Percentiles rank a stretch among this genome's conserved stretches.
Evolutionary conservation across 164 flowering plant species (phyloP).

Genomic region (Nelumbo lutea): DNA sequence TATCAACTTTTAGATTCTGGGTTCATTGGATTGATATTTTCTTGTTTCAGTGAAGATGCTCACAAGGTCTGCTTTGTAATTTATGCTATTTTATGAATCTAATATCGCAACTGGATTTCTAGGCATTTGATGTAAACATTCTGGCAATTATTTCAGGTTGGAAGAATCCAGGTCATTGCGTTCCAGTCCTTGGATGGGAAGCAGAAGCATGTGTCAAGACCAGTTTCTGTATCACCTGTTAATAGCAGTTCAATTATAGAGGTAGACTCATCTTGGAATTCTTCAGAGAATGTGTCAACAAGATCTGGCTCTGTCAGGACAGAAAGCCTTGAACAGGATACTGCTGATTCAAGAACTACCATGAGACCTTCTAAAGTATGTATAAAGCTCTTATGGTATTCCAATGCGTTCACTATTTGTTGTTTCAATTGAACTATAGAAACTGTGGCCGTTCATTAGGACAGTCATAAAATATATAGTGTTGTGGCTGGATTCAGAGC

Average conservation of each 20-base stretch:
- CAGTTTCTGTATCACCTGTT: conserved; percentile 47
- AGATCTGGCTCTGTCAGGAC: conserved; percentile 36
- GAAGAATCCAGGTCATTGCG: conserved; percentile 95
- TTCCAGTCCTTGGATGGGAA: conserved; percentile 96
- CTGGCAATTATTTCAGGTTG: conserved; percentile 48
- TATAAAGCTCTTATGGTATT: background rate
- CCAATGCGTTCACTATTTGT: background rate
- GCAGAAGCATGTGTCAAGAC: conserved; percentile 42
- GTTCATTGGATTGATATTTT: conserved; percentile 94
- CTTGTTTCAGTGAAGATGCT: conserved; percentile 94
- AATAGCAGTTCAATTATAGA: conserved; percentile 50
- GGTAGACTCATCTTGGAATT: conserved; percentile 63
- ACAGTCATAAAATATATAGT: background rate
- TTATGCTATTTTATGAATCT: background rate
- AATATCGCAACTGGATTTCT: background rate
- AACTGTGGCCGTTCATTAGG: background rate
- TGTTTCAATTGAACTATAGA: background rate
- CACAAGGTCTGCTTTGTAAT: conserved; percentile 53
- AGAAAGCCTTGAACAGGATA: conserved; percentile 53
- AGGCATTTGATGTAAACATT: background rate
- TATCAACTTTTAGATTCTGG: conserved; percentile 98
- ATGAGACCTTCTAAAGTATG: conserved; percentile 46
- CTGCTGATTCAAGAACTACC: conserved; percentile 56
- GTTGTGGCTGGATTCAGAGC: background rate
- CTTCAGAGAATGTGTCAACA: conserved; percentile 40